Evolutionary conservation across 331 rosid genomes (phyloP).

Genomic region (Acacia concinna): DNA sequence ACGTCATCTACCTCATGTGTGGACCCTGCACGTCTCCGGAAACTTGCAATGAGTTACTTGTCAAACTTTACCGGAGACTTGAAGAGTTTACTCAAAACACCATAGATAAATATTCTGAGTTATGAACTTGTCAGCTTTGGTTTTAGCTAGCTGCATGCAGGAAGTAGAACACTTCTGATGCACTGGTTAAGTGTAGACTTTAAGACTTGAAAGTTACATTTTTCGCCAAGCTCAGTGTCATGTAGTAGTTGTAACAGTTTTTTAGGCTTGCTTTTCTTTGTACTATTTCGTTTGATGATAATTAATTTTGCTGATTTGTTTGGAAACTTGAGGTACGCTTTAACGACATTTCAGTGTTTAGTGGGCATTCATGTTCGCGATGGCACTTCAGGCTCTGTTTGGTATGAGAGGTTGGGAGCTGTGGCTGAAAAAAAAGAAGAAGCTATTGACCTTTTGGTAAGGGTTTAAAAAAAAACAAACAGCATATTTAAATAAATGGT

Average conservation of each 20-base stretch:
- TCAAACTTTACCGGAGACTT: constrained; percentile 63
- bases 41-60: constrained; percentile 60
- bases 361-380: neutral
- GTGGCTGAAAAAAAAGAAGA: too few species aligned
- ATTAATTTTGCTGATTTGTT: neutral
- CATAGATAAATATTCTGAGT: constrained; percentile 24
- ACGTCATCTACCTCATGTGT: constrained; percentile 81
- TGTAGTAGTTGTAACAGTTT: neutral
- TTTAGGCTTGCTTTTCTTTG: neutral
- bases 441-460: too few species aligned
- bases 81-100: constrained; percentile 48
- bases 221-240: neutral
- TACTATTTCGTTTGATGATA: neutral
- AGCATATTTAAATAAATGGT: too few species aligned
- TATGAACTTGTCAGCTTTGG: neutral
- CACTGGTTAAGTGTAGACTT: neutral
- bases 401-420: too few species aligned
- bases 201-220: neutral
- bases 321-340: neutral
- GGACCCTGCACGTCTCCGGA: constrained; percentile 90
- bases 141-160: neutral
- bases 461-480: too few species aligned
- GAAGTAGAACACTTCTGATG: neutral
- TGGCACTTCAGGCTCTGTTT: too few species aligned
- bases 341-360: neutral